Base-by-base conservation (phyloP, 2,329 filamentous ascomycete genomes). In the Penicillium sp. region DNA sequence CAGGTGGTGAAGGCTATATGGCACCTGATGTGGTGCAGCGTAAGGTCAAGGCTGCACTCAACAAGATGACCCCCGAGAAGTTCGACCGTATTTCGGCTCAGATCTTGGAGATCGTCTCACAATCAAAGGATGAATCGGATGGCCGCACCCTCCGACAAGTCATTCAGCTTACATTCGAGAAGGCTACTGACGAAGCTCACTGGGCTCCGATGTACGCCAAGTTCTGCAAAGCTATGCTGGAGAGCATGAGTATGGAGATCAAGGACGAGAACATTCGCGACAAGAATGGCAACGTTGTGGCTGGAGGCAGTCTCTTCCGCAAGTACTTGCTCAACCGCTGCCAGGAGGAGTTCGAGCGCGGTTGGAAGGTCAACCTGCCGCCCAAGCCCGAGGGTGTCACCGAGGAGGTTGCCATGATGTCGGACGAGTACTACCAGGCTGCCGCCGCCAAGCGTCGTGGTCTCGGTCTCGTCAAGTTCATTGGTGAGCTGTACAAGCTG, bases 31-130 rank as follows among this genome's bases (percentile, higher is more conserved):
- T 93, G 75, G 93, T 98, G 43, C 93, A 98, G 74, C 84, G 91
- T 56, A 98, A 98, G 83, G 93, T 98, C 65, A 98, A 98, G 83
- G 86, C 89, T 50, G 87, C 87, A 47, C 76, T 98, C 59, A 98
- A 98, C 82, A 98, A 98, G 84, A 97, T 98, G 93, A 97, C 93
- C 0, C 93, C 93, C 0, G 93, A 98, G 72, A 98, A 97, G 64
- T 98, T 98, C 59, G 90, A 95, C 64, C 89, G 84, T 72, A 95
- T 98, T 54, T 81, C 93, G 5, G 86, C 90, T 48, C 89, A 96
- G 67, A 95, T 98, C 48, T 78, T 98, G 19, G 77, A 82, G 38
- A 98, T 98, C 64, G 89, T 91, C 18, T 86, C 81, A 15, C 93
- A 98, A 66, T 97, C 91, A 38, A 95, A 95, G 78, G 86, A 94